Conservation (phyloP, 208 protist genomes). For the Porcisia hertigi region DNA sequence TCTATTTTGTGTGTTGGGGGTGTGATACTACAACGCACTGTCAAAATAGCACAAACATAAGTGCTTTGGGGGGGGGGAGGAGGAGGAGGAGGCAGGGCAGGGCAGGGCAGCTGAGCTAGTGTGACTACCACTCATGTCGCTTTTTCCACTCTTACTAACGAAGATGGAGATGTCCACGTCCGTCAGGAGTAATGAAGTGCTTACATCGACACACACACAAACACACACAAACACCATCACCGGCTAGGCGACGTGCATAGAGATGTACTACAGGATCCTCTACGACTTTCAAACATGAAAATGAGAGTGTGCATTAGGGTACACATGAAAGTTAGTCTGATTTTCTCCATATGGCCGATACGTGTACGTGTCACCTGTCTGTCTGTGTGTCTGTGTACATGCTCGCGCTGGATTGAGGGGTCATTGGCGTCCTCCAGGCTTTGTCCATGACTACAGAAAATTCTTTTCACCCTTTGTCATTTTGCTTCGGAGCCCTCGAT, state of each 20-base stretch:
- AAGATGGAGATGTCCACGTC: conserved; percentile 10
- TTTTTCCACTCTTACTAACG: not conserved
- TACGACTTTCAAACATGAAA: too few relatives aligned
- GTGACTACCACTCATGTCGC: not conserved
- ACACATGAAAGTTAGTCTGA: too few relatives aligned
- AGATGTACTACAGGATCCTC: too few relatives aligned
- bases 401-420: not conserved
- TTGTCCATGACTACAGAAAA: not conserved
- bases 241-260: not conserved
- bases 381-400: conserved; percentile 2
- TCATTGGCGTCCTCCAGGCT: not conserved
- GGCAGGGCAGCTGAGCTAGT: not conserved
- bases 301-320: too few relatives aligned
- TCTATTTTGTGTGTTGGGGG: too few relatives aligned
- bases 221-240: not conserved
- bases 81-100: not conserved
- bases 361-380: too few relatives aligned
- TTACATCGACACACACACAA: not conserved
- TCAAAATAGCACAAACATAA: not conserved
- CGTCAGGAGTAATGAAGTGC: not conserved
- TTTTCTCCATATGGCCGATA: too few relatives aligned
- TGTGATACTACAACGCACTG: not conserved
- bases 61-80: not conserved
- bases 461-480: not conserved
- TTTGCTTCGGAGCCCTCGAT: not conserved